These are phyloP conservation scores for Closterium sp. DNA, from an alignment of 139 green algal species.

Conservation along the genomic window DNA sequence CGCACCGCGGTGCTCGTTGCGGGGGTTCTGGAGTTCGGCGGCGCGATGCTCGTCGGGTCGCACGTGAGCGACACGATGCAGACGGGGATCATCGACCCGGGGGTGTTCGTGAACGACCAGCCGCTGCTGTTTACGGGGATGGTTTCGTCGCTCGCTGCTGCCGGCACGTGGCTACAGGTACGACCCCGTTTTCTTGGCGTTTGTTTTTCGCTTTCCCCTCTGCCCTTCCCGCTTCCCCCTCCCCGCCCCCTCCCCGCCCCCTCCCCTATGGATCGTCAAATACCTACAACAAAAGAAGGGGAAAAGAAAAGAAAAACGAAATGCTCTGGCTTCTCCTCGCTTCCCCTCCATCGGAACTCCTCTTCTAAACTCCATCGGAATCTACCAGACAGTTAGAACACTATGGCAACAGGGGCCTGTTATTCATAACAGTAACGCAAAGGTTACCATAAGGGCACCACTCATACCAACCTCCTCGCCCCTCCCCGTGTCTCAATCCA, in stretches of 20 bases:
- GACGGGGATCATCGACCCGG: slow-evolving; percentile 6
- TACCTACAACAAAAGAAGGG: background rate
- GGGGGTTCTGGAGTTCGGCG: slow-evolving; percentile 23
- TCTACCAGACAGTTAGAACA: too few species aligned
- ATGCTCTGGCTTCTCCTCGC: too few species aligned
- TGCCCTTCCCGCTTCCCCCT: background rate
- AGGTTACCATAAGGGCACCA: background rate
- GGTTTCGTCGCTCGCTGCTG: background rate
- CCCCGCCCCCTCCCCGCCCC: too few species aligned
- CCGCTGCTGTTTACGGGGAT: slow-evolving; percentile 1
- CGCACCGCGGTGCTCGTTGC: slow-evolving; percentile 12
- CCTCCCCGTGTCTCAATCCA: background rate
- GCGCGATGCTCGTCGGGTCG: slow-evolving; percentile 13
- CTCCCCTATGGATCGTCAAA: background rate
- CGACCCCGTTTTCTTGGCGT: background rate
- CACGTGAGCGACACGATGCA: slow-evolving; percentile 36
- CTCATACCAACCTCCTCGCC: background rate
- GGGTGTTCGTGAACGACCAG: background rate
- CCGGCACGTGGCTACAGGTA: slow-evolving; percentile 27
- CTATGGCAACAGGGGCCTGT: too few species aligned
- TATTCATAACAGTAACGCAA: too few species aligned
- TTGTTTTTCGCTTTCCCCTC: background rate
- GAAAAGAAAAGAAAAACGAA: too few species aligned
- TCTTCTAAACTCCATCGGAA: too few species aligned
- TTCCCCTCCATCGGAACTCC: too few species aligned